These are phyloP conservation scores for Volvox africanus DNA, from an alignment of 139 green algal species.

Conservation along the genomic window DNA sequence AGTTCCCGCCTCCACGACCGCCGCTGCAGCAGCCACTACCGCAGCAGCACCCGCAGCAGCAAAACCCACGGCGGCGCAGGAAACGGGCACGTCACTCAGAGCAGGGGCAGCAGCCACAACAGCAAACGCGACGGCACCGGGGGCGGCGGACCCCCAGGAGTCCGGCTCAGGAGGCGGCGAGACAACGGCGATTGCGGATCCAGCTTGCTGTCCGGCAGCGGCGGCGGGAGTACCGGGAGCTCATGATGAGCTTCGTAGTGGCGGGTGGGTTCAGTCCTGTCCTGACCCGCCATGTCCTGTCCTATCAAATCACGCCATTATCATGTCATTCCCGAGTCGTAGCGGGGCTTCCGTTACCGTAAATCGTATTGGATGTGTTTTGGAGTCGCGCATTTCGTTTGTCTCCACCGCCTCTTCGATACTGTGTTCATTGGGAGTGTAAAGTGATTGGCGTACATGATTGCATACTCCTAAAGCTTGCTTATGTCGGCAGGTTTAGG, in stretches of 20 bases:
- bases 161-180: slow-evolving; percentile 33
- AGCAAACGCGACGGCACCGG: neutral
- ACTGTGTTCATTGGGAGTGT: too few relatives aligned
- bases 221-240: slow-evolving; percentile 26
- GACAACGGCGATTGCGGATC: slow-evolving; percentile 24
- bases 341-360: too few relatives aligned
- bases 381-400: too few relatives aligned
- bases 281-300: too few relatives aligned
- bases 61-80: neutral
- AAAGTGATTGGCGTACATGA: too few relatives aligned
- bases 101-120: neutral
- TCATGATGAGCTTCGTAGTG: slow-evolving; percentile 17
- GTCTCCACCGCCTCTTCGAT: too few relatives aligned
- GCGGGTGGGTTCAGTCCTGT: slow-evolving; percentile 3
- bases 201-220: slow-evolving; percentile 28
- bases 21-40: neutral
- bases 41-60: neutral
- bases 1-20: neutral
- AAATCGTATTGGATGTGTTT: too few relatives aligned
- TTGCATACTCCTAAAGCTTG: too few relatives aligned
- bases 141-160: neutral
- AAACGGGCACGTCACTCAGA: neutral
- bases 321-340: too few relatives aligned
- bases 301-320: too few relatives aligned
- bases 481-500: too few relatives aligned